Conservation (phyloP, 768 basidiomycete species). For the Kwoniella shandongensis region DNA sequence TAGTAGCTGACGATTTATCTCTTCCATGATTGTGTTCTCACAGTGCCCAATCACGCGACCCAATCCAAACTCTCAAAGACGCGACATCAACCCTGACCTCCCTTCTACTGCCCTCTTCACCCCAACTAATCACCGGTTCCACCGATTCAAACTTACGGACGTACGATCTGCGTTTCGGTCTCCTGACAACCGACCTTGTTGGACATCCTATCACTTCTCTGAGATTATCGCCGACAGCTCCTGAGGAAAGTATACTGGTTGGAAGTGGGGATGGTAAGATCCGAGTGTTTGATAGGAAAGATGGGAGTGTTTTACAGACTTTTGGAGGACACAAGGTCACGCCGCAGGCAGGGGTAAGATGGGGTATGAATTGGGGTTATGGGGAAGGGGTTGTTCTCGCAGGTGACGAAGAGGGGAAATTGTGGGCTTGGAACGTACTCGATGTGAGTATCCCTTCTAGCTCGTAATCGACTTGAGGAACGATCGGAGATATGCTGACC, state of each 20-base stretch:
- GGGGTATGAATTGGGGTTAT: constrained; percentile 65
- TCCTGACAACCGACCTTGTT: constrained; percentile 82
- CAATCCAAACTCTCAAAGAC: constrained; percentile 68
- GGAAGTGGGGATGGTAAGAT: constrained; percentile 80
- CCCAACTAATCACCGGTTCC: constrained; percentile 72
- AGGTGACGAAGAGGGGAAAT: constrained; percentile 83
- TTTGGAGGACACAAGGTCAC: constrained; percentile 75
- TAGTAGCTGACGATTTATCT: constrained; percentile 1
- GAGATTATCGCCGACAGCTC: constrained; percentile 61
- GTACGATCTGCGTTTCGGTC: constrained; percentile 92
- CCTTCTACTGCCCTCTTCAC: constrained; percentile 55
- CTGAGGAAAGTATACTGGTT: constrained; percentile 71
- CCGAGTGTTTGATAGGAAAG: constrained; percentile 77
- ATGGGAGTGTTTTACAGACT: constrained; percentile 77
- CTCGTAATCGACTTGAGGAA: constrained; percentile 20
- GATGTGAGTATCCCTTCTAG: constrained; percentile 65
- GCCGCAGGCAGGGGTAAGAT: constrained; percentile 64
- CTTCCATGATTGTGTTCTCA: not conserved
- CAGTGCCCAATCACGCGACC: constrained; percentile 51
- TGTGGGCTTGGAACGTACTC: constrained; percentile 93
- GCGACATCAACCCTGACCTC: constrained; percentile 44
- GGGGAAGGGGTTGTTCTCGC: constrained; percentile 77
- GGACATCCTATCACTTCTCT: constrained; percentile 86
- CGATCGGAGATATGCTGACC: constrained; percentile 10
- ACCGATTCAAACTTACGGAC: constrained; percentile 90